Percentiles rank a stretch among this genome's conserved stretches.
Evolutionary conservation across 768 basidiomycete species (phyloP).

Genomic region (Leccinum truebloodii): DNA sequence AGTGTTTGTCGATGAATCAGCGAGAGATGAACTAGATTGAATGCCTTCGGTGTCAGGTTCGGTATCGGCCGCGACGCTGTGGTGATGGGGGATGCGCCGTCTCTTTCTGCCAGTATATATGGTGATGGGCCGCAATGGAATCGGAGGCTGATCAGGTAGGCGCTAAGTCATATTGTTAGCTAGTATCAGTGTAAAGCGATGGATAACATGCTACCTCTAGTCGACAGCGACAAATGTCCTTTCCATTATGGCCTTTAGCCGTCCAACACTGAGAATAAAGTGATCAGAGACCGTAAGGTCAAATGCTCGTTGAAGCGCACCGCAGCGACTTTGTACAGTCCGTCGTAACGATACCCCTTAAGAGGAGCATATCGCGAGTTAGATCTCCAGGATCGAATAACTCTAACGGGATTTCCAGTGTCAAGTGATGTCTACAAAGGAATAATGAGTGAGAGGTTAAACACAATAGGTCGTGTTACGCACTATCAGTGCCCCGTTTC

Average conservation of each 20-base stretch:
- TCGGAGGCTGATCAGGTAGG: slow-evolving; percentile 26
- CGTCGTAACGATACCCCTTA: slow-evolving; percentile 32
- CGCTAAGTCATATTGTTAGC: slow-evolving; percentile 19
- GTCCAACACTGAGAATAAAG: slow-evolving; percentile 22
- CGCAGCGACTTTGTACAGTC: slow-evolving; percentile 26
- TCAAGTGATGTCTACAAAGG: slow-evolving; percentile 21
- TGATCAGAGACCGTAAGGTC: neutral
- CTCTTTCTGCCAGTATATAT: neutral
- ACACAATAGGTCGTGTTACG: neutral
- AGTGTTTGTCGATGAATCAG: neutral
- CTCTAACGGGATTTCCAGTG: slow-evolving; percentile 25
- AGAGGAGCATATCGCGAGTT: slow-evolving; percentile 29
- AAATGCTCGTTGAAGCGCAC: slow-evolving; percentile 9
- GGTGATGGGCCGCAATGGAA: slow-evolving; percentile 9
- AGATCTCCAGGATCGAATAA: slow-evolving; percentile 25
- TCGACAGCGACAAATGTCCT: slow-evolving; percentile 27
- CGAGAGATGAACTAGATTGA: neutral
- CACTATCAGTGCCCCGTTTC: slow-evolving; percentile 25
- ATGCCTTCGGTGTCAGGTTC: neutral
- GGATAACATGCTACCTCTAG: slow-evolving; percentile 20
- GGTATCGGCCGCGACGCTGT: neutral
- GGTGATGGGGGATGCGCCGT: neutral
- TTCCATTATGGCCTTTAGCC: slow-evolving; percentile 13
- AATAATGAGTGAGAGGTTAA: neutral
- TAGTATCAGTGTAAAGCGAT: neutral